These are phyloP conservation scores for Boletus coccyginus DNA, from an alignment of 768 basidiomycete genomes.

Conservation along the genomic window DNA sequence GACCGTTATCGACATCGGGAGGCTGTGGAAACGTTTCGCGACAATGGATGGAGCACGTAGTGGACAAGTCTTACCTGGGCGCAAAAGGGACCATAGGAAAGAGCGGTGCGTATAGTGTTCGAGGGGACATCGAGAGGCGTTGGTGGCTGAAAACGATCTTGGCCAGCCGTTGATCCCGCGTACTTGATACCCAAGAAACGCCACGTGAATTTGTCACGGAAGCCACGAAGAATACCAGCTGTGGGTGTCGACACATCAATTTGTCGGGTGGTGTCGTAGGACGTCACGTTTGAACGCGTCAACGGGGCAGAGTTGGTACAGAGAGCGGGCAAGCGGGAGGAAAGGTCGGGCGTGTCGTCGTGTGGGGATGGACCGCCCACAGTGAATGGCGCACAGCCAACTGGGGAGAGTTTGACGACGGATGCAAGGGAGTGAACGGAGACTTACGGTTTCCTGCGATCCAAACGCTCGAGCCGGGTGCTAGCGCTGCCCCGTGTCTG, in stretches of 20 bases:
- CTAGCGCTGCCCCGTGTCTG: constrained; percentile 4
- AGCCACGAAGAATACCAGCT: constrained; percentile 18
- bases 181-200: constrained; percentile 11
- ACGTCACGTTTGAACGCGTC: constrained; percentile 20
- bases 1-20: constrained; percentile 13
- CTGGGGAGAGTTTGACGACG: background rate
- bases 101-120: background rate
- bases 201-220: constrained; percentile 19
- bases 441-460: constrained; percentile 3
- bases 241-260: constrained; percentile 10
- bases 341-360: background rate
- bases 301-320: constrained; percentile 22
- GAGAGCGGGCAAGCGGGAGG: constrained; percentile 6
- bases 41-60: background rate
- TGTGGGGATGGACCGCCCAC: background rate
- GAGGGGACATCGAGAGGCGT: background rate
- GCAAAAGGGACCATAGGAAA: constrained; percentile 16
- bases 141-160: constrained; percentile 12
- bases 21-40: background rate
- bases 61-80: constrained; percentile 10
- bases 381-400: background rate
- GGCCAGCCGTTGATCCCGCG: constrained; percentile 2
- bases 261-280: constrained; percentile 14
- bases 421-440: too few species aligned
- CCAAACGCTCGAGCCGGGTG: background rate